A percentile compares a stretch with the other conserved stretches of the same genome.
Evolutionary conservation across 176 grass and related monocot genomes (phyloP).

Genomic region (Oryza coarctata): DNA sequence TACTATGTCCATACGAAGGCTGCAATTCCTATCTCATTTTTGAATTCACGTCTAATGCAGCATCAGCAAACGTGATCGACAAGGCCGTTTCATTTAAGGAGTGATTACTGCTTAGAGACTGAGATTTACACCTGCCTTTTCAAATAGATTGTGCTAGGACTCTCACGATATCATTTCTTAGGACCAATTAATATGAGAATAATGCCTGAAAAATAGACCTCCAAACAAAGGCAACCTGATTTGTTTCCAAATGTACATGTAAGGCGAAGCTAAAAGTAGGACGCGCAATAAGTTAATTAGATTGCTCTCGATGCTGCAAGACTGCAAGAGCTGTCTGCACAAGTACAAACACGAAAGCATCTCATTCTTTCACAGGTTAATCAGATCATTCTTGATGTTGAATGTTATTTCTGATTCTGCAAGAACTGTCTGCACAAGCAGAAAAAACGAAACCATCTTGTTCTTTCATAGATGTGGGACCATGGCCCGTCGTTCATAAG

Average conservation of each 20-base stretch:
- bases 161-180: not conserved
- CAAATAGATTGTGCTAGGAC: not conserved
- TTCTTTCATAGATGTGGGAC: not conserved
- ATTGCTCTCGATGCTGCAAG: not conserved
- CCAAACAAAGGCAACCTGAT: not conserved
- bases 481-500: conserved; percentile 24
- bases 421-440: not conserved
- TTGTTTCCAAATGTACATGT: not conserved
- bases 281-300: not conserved
- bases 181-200: not conserved
- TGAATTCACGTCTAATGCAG: not conserved
- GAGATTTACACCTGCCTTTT: too few relatives aligned
- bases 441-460: not conserved
- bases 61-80: not conserved
- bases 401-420: not conserved
- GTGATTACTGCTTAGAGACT: too few relatives aligned
- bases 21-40: not conserved
- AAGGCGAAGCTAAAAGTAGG: not conserved
- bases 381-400: not conserved
- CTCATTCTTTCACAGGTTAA: not conserved
- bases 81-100: not conserved
- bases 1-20: conserved; percentile 22
- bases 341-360: not conserved
- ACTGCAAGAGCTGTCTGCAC: not conserved
- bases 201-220: not conserved